Evolutionary conservation across 805 yeast species (phyloP).

Genomic region (Sporopachydermia lactativora): DNA sequence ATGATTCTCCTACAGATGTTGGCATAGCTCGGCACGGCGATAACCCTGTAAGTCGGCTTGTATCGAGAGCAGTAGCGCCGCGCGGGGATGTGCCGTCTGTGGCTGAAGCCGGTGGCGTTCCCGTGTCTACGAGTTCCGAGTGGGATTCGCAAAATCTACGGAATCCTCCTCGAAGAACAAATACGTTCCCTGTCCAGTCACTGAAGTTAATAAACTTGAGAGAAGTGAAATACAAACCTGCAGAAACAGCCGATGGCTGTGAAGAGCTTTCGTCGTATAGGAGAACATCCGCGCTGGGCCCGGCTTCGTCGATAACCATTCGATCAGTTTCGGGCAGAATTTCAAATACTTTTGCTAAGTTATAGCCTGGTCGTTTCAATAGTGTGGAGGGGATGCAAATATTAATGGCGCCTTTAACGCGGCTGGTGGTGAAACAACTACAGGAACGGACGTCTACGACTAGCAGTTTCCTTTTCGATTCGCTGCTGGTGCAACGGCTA

Average conservation of each 20-base stretch:
- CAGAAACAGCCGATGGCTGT: constrained; percentile 19
- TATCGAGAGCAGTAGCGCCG: too few species aligned
- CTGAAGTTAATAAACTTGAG: constrained; percentile 30
- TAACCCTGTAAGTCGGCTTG: neutral
- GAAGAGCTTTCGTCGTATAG: constrained; percentile 35
- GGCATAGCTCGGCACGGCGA: neutral
- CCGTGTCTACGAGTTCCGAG: neutral
- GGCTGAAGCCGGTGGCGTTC: too few species aligned
- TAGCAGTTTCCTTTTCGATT: constrained; percentile 20
- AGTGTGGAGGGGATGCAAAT: constrained; percentile 85
- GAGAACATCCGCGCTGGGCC: constrained; percentile 18
- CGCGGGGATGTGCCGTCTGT: too few species aligned
- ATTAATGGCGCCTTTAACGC: constrained; percentile 49
- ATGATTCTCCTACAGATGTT: constrained; percentile 10
- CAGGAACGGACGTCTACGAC: constrained; percentile 72
- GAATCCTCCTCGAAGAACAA: constrained; percentile 29
- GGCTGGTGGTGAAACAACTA: constrained; percentile 50
- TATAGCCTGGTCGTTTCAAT: constrained; percentile 60
- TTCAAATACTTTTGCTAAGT: constrained; percentile 27
- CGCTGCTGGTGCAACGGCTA: neutral
- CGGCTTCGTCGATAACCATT: constrained; percentile 12
- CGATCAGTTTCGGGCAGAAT: constrained; percentile 21
- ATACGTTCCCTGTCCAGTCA: constrained; percentile 27
- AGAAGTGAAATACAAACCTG: constrained; percentile 30
- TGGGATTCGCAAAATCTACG: constrained; percentile 19